Conservation (phyloP, 2,329 filamentous ascomycete genomes). For the Clonostachys solani region DNA sequence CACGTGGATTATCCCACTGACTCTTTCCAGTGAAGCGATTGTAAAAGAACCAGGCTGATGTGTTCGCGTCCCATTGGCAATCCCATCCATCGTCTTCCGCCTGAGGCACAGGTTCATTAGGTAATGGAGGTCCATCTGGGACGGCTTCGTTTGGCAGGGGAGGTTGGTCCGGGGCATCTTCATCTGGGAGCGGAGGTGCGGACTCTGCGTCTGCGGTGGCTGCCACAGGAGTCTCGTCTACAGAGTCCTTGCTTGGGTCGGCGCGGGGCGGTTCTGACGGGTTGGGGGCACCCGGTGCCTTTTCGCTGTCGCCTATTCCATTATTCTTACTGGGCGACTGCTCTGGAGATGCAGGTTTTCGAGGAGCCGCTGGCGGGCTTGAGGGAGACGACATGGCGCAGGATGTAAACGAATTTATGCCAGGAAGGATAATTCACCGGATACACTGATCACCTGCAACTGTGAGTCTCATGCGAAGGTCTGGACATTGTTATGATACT, state of each 20-base stretch:
- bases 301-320: no score
- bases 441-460: slow-evolving; percentile 24
- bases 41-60: slow-evolving; percentile 75
- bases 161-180: slow-evolving; percentile 12
- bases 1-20: slow-evolving; percentile 85
- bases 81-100: slow-evolving; percentile 77
- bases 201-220: not conserved
- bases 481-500: slow-evolving; percentile 22
- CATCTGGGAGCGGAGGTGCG: not conserved
- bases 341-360: no score
- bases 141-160: slow-evolving; percentile 28
- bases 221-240: not conserved
- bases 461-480: slow-evolving; percentile 27
- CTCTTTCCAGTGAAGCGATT: slow-evolving; percentile 72
- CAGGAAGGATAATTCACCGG: slow-evolving; percentile 10
- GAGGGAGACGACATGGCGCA: slow-evolving; percentile 12
- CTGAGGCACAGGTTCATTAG: slow-evolving; percentile 17
- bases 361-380: not conserved
- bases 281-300: not conserved
- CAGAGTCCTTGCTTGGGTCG: not conserved
- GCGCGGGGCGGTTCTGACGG: not conserved
- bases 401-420: not conserved
- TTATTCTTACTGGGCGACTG: no score
- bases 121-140: slow-evolving; percentile 21
- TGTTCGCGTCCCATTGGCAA: slow-evolving; percentile 67